Evolutionary conservation across 495 filamentous ascomycete species (phyloP).

Genomic region (Penicillium paxilli): DNA sequence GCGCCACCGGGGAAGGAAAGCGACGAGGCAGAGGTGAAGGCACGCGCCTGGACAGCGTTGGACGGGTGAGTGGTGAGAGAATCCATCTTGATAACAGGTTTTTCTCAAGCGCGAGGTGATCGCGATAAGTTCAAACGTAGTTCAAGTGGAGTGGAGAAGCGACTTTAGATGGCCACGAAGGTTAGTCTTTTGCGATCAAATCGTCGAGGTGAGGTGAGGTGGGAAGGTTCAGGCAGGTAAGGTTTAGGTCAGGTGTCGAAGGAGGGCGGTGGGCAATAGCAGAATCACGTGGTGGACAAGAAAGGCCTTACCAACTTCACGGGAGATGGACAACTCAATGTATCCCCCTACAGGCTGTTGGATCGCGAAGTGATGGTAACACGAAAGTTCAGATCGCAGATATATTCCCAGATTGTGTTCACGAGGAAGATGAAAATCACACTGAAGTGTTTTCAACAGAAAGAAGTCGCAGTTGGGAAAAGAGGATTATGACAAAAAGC

Average conservation of each 20-base stretch:
- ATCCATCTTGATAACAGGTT: conserved; percentile 64
- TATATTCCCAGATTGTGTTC: conserved; percentile 1
- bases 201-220: neutral
- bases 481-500: conserved; percentile 20
- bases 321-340: conserved; percentile 99
- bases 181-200: neutral
- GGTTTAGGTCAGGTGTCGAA: neutral
- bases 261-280: conserved; percentile 12
- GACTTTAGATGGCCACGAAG: neutral
- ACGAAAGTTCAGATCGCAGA: conserved; percentile 11
- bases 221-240: neutral
- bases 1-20: conserved; percentile 87
- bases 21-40: conserved; percentile 85
- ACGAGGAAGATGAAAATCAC: conserved; percentile 37
- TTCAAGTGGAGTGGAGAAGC: neutral
- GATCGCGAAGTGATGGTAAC: conserved; percentile 13
- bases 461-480: conserved; percentile 10
- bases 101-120: neutral
- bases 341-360: conserved; percentile 67
- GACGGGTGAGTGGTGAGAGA: conserved; percentile 85
- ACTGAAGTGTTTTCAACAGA: conserved; percentile 46
- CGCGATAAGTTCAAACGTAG: neutral
- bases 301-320: conserved; percentile 63
- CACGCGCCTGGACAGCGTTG: conserved; percentile 85
- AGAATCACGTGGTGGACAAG: neutral